Conservation (phyloP, 177 flowering plant genomes). For the Vitis hybrid region DNA sequence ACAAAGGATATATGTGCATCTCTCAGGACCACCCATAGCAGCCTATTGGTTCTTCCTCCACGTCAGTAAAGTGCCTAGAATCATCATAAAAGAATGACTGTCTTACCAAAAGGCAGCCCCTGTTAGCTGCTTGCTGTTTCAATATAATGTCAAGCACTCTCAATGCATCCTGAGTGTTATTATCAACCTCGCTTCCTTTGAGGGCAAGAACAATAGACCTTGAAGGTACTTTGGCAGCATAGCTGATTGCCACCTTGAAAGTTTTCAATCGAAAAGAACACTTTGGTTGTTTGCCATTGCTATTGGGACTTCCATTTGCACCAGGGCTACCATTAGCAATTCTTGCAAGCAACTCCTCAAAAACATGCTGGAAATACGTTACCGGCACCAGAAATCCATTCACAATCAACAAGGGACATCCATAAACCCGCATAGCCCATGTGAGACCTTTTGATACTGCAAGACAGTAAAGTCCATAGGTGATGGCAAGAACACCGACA, state of each 20-base stretch:
- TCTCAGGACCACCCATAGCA: constrained; percentile 87
- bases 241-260: constrained; percentile 58
- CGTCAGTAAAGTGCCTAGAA: constrained; percentile 49
- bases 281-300: constrained; percentile 51
- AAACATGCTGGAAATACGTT: constrained; percentile 62
- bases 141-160: constrained; percentile 78
- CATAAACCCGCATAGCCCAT: constrained; percentile 55
- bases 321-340: constrained; percentile 33
- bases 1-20: constrained; percentile 80
- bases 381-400: constrained; percentile 68
- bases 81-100: constrained; percentile 87
- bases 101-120: constrained; percentile 70
- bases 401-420: constrained; percentile 61
- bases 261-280: constrained; percentile 46
- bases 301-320: constrained; percentile 32
- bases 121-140: constrained; percentile 80
- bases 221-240: constrained; percentile 65
- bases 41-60: constrained; percentile 73
- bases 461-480: constrained; percentile 37
- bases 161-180: constrained; percentile 59
- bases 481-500: constrained; percentile 46
- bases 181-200: constrained; percentile 49
- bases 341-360: no score
- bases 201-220: constrained; percentile 47
- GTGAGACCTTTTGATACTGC: constrained; percentile 39